These are phyloP conservation scores for Coprinopsis cinerea DNA, from an alignment of 768 basidiomycete species.

Conservation along the genomic window DNA sequence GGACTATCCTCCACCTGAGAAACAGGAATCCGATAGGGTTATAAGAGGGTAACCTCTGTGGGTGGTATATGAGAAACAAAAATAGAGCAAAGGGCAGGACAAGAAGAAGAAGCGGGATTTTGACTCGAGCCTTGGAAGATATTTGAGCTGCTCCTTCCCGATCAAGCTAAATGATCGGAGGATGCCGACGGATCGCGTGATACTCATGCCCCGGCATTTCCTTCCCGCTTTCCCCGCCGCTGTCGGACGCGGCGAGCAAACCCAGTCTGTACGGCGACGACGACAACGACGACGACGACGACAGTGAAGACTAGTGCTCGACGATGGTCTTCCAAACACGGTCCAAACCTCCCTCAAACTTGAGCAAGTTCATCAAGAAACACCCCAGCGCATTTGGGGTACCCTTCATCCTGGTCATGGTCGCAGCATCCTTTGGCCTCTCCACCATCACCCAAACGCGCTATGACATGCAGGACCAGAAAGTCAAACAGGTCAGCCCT, in stretches of 20 bases:
- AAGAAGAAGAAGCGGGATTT: too few species aligned
- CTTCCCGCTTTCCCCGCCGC: not conserved
- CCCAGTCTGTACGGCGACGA: too few species aligned
- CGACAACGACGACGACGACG: too few species aligned
- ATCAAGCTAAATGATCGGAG: not conserved
- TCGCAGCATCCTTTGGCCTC: constrained; percentile 81
- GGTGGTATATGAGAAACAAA: not conserved
- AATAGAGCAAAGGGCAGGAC: not conserved
- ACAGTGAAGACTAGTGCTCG: constrained; percentile 40
- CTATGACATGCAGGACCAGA: constrained; percentile 84
- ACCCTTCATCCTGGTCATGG: constrained; percentile 81
- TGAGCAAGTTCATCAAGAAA: constrained; percentile 43
- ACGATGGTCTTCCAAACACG: constrained; percentile 38
- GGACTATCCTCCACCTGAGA: not conserved
- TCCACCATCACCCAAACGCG: constrained; percentile 81
- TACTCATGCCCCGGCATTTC: not conserved
- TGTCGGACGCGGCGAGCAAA: too few species aligned
- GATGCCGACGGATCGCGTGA: not conserved
- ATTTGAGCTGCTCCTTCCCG: too few species aligned
- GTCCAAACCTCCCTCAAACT: constrained; percentile 34
- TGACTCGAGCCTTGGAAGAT: too few species aligned
- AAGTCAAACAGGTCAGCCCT: constrained; percentile 57
- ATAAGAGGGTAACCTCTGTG: not conserved
- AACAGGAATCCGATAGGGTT: not conserved
- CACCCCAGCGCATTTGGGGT: constrained; percentile 77